Evolutionary conservation across 2,329 filamentous ascomycete genomes (phyloP), one percentile per base, ranked within the genome.

Genomic region (Corinectria fuckeliana): DNA sequence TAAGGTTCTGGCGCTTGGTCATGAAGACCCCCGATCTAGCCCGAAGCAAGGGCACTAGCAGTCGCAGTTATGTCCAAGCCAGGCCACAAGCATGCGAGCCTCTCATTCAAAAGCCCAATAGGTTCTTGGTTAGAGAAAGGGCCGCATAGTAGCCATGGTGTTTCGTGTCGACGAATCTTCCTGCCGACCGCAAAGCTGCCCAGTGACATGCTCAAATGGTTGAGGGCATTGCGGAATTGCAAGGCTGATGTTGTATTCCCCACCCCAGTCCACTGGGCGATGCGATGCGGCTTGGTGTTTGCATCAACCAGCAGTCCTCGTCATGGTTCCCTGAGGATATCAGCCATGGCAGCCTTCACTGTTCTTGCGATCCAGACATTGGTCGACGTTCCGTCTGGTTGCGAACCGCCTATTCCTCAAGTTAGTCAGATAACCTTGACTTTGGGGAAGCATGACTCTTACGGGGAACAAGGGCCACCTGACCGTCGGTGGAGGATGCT

Each of bases 321-420:
- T 67, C 56, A 71, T 55, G 65, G 55, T 8, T 59, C 56, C 4
- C 65, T 64, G 3, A 69, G 21, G 1, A 69, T 65, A 5, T 65
- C 63, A 9, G 65, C 60, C 66, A 75, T 72, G 26, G 72, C 73
- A 4, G 69, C 52, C 5, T 70, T 69, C 25, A 75, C 70, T 8
- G 74, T 75, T 36, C 64, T 69, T 30, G 70, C 68, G 52, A 76
- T 72, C 65, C 70, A 68, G 11, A 71, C 68, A 52, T 75, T 75
- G 4, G 68, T 74, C 3, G 65, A 60, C 2, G 64, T 61, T 2
- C 61, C 62, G 11, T 63, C 60, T 0, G 23, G 18, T 3, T 47
- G 41, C 2, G 60, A 48, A 4, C 50, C 45, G 4, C 47, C 55
- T 61, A 7, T 34, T 0, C n/a, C 2, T 4, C 0, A 4, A 5